These are phyloP conservation scores for Fusarium chlamydosporum DNA, from an alignment of 2,329 filamentous ascomycete species.

Conservation along the genomic window DNA sequence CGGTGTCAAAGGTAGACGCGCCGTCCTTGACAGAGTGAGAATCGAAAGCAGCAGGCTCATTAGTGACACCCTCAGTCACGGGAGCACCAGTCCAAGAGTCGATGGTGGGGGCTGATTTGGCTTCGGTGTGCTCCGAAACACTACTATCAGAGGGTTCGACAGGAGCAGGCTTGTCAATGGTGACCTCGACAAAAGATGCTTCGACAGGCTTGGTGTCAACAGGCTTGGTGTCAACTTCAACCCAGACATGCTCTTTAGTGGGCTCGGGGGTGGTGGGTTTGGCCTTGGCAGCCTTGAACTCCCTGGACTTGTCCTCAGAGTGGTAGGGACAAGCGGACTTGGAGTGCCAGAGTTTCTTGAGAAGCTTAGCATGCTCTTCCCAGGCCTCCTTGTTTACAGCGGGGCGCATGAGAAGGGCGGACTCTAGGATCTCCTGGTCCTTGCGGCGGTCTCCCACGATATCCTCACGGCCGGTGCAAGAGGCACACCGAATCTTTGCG, in stretches of 20 bases:
- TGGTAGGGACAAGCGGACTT: conserved; percentile 32
- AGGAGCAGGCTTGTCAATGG: neutral
- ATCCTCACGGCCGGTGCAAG: conserved; percentile 41
- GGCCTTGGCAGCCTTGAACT: neutral
- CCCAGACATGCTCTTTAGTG: no score
- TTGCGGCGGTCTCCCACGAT: conserved; percentile 25
- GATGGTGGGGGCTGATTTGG: neutral
- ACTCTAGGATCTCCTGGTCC: conserved; percentile 33
- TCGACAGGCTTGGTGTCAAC: neutral
- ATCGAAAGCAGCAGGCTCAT: no score
- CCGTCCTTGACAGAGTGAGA: neutral
- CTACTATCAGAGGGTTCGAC: neutral
- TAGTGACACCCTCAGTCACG: no score
- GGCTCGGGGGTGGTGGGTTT: neutral
- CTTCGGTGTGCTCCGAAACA: neutral
- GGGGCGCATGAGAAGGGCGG: conserved; percentile 25
- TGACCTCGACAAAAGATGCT: neutral
- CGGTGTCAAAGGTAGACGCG: neutral
- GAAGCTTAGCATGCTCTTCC: neutral
- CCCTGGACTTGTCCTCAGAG: neutral
- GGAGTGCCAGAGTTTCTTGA: conserved; percentile 28
- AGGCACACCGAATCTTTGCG: conserved; percentile 28
- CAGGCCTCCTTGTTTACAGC: neutral
- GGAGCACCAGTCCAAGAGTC: conserved; percentile 7
- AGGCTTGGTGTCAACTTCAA: neutral